A percentile compares a stretch with the other conserved stretches of the same genome.
These are phyloP conservation scores for Coemansia sp. DNA, from an alignment of 192 early-diverging fungal genomes.

Conservation along the genomic window DNA sequence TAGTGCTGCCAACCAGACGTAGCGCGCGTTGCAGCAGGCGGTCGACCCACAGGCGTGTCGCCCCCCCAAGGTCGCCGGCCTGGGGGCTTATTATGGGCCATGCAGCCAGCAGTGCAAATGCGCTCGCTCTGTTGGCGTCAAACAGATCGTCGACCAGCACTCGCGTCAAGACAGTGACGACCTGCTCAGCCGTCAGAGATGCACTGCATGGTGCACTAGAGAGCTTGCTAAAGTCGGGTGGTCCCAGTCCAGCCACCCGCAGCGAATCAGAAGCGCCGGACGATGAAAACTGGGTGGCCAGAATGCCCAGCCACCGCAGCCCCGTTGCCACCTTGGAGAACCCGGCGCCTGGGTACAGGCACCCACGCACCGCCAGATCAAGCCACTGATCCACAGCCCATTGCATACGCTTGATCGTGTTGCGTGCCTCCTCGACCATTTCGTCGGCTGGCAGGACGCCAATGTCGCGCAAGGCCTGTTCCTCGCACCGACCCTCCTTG, in stretches of 20 bases:
- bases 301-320: constrained; percentile 44
- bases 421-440: constrained; percentile 25
- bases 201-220: neutral
- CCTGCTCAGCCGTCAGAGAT: constrained; percentile 34
- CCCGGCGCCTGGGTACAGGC: constrained; percentile 50
- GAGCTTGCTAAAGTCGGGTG: constrained; percentile 21
- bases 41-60: constrained; percentile 38
- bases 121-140: constrained; percentile 70
- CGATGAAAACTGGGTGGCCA: constrained; percentile 22
- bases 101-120: constrained; percentile 65
- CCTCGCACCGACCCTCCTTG: constrained; percentile 23
- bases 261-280: constrained; percentile 20
- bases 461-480: constrained; percentile 35
- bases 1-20: constrained; percentile 59
- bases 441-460: constrained; percentile 34
- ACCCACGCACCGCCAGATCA: constrained; percentile 45
- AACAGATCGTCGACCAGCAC: constrained; percentile 64
- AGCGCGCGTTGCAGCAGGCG: constrained; percentile 62
- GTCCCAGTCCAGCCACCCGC: constrained; percentile 14
- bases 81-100: constrained; percentile 62
- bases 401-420: constrained; percentile 10
- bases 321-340: constrained; percentile 50
- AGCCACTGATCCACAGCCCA: constrained; percentile 31
- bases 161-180: constrained; percentile 55
- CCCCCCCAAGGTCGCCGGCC: constrained; percentile 57